These are phyloP conservation scores for Solanum chmielewskii DNA, from an alignment of 257 asterid genomes.

Conservation along the genomic window DNA sequence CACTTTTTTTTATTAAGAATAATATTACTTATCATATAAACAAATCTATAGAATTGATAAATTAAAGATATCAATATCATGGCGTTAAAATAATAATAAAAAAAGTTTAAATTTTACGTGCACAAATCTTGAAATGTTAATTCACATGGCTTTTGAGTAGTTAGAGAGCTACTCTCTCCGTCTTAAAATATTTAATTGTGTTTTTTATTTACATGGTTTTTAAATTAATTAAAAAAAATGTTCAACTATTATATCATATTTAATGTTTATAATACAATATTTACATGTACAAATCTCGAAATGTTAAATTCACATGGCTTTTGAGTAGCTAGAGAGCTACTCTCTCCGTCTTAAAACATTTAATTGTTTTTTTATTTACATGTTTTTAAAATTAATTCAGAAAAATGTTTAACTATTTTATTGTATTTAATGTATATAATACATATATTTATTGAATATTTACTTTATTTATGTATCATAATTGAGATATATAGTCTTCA, in stretches of 20 bases:
- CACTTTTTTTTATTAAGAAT: not conserved
- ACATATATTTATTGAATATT: not conserved
- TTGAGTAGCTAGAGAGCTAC: not conserved
- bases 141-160: not conserved
- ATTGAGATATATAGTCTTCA: not conserved
- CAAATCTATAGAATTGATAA: not conserved
- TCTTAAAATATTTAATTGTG: not conserved
- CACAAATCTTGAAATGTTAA: not conserved
- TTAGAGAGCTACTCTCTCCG: not conserved
- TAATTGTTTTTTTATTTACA: too few relatives aligned
- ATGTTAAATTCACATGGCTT: not conserved
- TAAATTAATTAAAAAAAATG: too few relatives aligned
- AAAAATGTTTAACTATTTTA: too few relatives aligned
- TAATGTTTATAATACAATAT: not conserved
- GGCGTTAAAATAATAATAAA: not conserved
- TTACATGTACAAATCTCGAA: not conserved
- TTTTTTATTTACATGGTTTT: too few relatives aligned
- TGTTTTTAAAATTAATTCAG: too few relatives aligned
- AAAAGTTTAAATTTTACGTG: not conserved
- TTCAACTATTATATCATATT: not conserved
- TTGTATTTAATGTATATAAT: not conserved
- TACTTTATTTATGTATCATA: not conserved
- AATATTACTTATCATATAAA: not conserved
- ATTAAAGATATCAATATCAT: not conserved
- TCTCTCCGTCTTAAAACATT: not conserved